Evolutionary conservation across 169 alveolate species (phyloP).

Genomic region (Plasmodium chabaudi): DNA sequence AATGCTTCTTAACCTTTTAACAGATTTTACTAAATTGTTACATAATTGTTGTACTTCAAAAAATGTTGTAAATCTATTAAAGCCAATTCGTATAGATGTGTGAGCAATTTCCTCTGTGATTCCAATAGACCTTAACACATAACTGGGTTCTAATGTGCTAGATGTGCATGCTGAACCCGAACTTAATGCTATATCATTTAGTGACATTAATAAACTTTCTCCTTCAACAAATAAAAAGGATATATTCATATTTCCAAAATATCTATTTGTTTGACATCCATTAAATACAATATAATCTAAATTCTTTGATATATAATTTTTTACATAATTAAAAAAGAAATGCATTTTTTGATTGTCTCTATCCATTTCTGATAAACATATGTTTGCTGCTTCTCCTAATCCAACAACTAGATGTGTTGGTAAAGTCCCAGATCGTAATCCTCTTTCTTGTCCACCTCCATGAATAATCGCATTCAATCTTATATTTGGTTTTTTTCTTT

Average conservation of each 20-base stretch:
- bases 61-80: slow-evolving; percentile 97
- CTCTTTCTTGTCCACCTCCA: slow-evolving; percentile 99
- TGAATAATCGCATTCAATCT: slow-evolving; percentile 95
- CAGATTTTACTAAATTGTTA: slow-evolving; percentile 86
- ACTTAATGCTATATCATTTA: slow-evolving; percentile 89
- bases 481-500: slow-evolving; percentile 95
- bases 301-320: slow-evolving; percentile 76
- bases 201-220: slow-evolving; percentile 93
- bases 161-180: slow-evolving; percentile 96
- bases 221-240: slow-evolving; percentile 97
- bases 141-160: slow-evolving; percentile 92
- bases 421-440: slow-evolving; percentile 97
- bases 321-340: slow-evolving; percentile 87
- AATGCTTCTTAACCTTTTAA: slow-evolving; percentile 88
- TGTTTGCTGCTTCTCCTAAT: slow-evolving; percentile 96
- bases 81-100: slow-evolving; percentile 97
- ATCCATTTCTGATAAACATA: slow-evolving; percentile 94
- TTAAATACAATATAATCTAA: slow-evolving; percentile 90
- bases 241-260: slow-evolving; percentile 94
- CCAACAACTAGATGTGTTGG: slow-evolving; percentile 96
- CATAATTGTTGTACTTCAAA: slow-evolving; percentile 93
- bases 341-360: slow-evolving; percentile 92
- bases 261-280: slow-evolving; percentile 88
- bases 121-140: slow-evolving; percentile 96
- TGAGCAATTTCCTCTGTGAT: slow-evolving; percentile 98